Percentiles rank a stretch among this genome's conserved stretches.
These are phyloP conservation scores for Hordeum pubiflorum DNA, from an alignment of 202 grass and related monocot species.

Conservation along the genomic window DNA sequence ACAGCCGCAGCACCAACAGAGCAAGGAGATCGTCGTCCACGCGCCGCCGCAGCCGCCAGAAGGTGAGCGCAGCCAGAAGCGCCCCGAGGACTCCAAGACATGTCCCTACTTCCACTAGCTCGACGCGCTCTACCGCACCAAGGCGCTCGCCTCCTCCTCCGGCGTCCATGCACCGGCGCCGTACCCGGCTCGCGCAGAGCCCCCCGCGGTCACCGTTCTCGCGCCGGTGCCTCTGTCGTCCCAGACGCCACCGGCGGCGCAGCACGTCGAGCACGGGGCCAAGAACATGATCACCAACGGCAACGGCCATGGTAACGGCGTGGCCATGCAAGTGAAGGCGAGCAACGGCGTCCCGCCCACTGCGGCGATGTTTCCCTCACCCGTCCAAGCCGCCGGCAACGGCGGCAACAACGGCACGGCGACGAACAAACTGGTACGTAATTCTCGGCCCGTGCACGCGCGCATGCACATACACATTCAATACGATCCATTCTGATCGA, in stretches of 20 bases:
- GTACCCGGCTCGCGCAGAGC: background rate
- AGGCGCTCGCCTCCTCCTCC: slow-evolving; percentile 7
- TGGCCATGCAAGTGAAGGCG: slow-evolving; percentile 37
- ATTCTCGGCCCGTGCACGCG: background rate
- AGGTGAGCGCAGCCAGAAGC: slow-evolving; percentile 90
- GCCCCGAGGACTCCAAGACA: slow-evolving; percentile 82
- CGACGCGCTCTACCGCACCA: slow-evolving; percentile 80
- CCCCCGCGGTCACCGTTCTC: background rate
- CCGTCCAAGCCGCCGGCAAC: slow-evolving; percentile 5
- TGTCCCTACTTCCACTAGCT: slow-evolving; percentile 99
- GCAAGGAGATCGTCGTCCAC: slow-evolving; percentile 13
- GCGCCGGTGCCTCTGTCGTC: slow-evolving; percentile 37
- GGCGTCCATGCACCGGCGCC: background rate
- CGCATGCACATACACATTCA: background rate
- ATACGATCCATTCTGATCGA: background rate
- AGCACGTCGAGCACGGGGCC: background rate
- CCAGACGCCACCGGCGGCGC: slow-evolving; percentile 22
- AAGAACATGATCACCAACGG: slow-evolving; percentile 9
- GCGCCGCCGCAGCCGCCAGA: slow-evolving; percentile 24
- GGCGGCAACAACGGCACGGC: slow-evolving; percentile 18
- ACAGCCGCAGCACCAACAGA: background rate
- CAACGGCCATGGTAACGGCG: slow-evolving; percentile 28
- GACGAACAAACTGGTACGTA: slow-evolving; percentile 37
- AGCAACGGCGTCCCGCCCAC: slow-evolving; percentile 26
- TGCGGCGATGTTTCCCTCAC: background rate